Percentiles rank a stretch among this genome's conserved stretches.
Conservation (phyloP, 495 filamentous ascomycete genomes). For the Neurospora pannonica region DNA sequence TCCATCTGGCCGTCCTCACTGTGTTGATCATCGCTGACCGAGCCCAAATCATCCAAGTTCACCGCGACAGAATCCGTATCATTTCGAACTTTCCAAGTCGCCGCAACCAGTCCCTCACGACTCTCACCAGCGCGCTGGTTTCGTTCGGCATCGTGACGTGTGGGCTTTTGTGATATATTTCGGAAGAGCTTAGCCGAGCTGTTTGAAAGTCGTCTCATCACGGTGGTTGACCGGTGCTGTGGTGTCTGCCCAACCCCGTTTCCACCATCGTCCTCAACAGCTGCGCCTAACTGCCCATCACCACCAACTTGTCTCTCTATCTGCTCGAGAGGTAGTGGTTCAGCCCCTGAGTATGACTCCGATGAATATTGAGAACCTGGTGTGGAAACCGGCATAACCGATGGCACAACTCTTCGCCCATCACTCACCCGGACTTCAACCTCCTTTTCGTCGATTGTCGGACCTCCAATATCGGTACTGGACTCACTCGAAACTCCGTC, state of each 20-base stretch:
- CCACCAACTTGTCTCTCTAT: constrained; percentile 41
- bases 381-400: background rate
- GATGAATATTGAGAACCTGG: background rate
- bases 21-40: constrained; percentile 19
- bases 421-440: background rate
- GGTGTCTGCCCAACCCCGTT: background rate
- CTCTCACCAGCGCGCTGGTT: constrained; percentile 18
- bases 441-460: background rate
- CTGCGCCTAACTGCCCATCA: too few species aligned
- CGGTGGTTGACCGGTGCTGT: background rate
- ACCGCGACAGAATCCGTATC: constrained; percentile 42
- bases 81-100: constrained; percentile 19
- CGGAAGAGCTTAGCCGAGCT: constrained; percentile 34
- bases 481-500: background rate
- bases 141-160: constrained; percentile 4
- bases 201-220: constrained; percentile 39
- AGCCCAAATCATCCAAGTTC: constrained; percentile 42
- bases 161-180: constrained; percentile 36
- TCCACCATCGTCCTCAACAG: constrained; percentile 31
- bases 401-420: background rate
- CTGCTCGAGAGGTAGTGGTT: constrained; percentile 18
- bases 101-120: constrained; percentile 35
- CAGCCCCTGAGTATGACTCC: constrained; percentile 4
- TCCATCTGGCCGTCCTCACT: background rate
- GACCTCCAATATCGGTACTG: background rate